Base-by-base conservation (phyloP, 495 filamentous ascomycete genomes). In the Neurospora sp. region DNA sequence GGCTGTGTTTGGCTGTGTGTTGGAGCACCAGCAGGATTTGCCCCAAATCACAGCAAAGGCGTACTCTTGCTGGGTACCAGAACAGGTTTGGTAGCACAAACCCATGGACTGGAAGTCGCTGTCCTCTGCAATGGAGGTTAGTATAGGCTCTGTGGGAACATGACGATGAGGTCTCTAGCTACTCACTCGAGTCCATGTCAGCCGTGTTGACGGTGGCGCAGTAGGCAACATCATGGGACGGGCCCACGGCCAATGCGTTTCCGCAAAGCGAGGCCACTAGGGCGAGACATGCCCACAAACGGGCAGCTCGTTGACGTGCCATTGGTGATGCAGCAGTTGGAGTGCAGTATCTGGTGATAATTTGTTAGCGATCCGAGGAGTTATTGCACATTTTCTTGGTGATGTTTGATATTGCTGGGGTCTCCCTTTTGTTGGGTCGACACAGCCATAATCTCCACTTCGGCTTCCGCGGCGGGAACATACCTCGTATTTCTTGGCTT, bases 71-170 rank as follows among this genome's bases (percentile, higher is more conserved):
- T 65, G 2, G 3, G 71, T 69, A 18, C 68, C 6, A 38, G 73
- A 70, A 76, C 85, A 86, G 70, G 80, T 83, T 10, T 73, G 70
- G 70, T 75, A 75, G 59, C 85, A 86, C 35, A 82, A 80, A 20
- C 85, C 85, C 71, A 85, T 79, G 71, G 83, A 84, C 70, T 86
- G 85, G 39, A 69, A 86, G 75, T 80, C 78, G 74, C 78, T 82
- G 38, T 76, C 44, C 16, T 82, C 85, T 85, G 71, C 12, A 71
- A 10, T 3, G 44, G 77, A 65, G 77, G 74, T 68, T 8, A 68
- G 31, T 18, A 39, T 37, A 14, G 42, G 42, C 45, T 31, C 39
- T n/a, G 7, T 44, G 44, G 18, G 27, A 35, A 41, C 38, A 44
- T 40, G 10, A 18, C 31, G 8, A 31, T n/a, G 31, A 9, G 37